These are phyloP conservation scores for Rhodotorula toruloides DNA, from an alignment of 768 basidiomycete species.

Conservation along the genomic window DNA sequence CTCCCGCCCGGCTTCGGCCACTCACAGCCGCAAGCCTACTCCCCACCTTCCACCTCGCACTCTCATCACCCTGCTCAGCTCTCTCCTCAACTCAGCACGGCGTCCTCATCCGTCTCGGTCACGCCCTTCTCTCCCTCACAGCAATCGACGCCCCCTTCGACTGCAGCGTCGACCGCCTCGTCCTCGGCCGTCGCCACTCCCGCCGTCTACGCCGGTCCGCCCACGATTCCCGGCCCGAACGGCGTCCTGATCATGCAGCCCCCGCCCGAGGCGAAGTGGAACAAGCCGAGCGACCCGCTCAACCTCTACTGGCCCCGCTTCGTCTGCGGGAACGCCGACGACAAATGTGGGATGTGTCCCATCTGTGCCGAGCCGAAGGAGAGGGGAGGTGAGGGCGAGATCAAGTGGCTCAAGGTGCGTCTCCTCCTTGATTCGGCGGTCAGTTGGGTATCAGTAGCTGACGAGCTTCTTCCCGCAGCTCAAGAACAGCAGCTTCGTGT, in stretches of 20 bases:
- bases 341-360: slow-evolving; percentile 72
- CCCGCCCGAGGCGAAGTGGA: slow-evolving; percentile 29
- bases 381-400: slow-evolving; percentile 62
- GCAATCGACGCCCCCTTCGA: background rate
- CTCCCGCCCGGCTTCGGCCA: background rate
- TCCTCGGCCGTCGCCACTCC: background rate
- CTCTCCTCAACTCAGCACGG: too few species aligned
- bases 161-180: background rate
- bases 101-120: too few species aligned
- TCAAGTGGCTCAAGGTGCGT: slow-evolving; percentile 64
- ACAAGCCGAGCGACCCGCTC: slow-evolving; percentile 47
- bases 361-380: slow-evolving; percentile 61
- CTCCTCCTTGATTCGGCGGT: background rate
- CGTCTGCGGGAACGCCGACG: slow-evolving; percentile 61
- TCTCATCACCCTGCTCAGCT: background rate
- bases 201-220: background rate
- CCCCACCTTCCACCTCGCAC: background rate
- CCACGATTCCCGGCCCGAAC: slow-evolving; percentile 4
- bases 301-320: slow-evolving; percentile 77
- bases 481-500: slow-evolving; percentile 38
- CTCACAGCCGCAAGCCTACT: background rate
- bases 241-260: slow-evolving; percentile 11
- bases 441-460: too few species aligned
- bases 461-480: slow-evolving; percentile 13
- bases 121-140: background rate